phyloP scores from a whole-genome alignment of 495 filamentous ascomycete species.

The Saxophila tyrrhenica region DNA sequence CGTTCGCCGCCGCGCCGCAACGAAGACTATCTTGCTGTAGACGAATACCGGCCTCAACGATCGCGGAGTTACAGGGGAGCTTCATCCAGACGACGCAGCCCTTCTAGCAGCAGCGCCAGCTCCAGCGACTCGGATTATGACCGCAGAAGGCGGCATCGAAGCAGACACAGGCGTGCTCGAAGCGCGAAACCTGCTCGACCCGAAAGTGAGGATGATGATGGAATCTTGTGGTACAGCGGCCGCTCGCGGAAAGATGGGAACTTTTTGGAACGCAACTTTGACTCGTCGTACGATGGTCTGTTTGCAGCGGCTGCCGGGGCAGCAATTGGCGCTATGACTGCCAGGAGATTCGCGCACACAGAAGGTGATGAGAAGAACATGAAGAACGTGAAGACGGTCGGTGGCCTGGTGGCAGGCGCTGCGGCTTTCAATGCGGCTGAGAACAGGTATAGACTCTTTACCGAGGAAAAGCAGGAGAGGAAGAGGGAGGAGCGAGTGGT shows the following conservation, averaged over 20 bases:
- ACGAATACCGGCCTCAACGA: neutral
- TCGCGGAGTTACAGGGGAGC: neutral
- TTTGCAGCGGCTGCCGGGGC: constrained; percentile 14
- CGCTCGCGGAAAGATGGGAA: constrained; percentile 10
- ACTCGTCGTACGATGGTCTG: constrained; percentile 14
- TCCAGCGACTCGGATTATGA: constrained; percentile 10
- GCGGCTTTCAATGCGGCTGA: constrained; percentile 14
- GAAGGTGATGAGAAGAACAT: neutral
- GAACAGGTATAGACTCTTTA: constrained; percentile 14
- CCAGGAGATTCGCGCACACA: neutral
- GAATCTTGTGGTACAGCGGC: constrained; percentile 7
- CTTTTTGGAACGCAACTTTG: constrained; percentile 14
- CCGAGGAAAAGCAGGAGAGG: constrained; percentile 15
- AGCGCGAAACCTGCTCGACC: neutral
- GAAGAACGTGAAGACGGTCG: constrained; percentile 8
- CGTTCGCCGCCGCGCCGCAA: neutral
- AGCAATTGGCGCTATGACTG: constrained; percentile 15
- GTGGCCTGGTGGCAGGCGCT: constrained; percentile 11
- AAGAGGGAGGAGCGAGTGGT: constrained; percentile 4
- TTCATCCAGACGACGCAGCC: neutral
- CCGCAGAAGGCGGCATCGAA: neutral
- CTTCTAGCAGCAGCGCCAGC: constrained; percentile 5
- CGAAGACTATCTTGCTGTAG: neutral
- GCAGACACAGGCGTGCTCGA: neutral
- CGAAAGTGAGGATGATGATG: neutral